Conservation (phyloP, 1,284 basidiomycete genomes). For the Irpex rosettiformis region DNA sequence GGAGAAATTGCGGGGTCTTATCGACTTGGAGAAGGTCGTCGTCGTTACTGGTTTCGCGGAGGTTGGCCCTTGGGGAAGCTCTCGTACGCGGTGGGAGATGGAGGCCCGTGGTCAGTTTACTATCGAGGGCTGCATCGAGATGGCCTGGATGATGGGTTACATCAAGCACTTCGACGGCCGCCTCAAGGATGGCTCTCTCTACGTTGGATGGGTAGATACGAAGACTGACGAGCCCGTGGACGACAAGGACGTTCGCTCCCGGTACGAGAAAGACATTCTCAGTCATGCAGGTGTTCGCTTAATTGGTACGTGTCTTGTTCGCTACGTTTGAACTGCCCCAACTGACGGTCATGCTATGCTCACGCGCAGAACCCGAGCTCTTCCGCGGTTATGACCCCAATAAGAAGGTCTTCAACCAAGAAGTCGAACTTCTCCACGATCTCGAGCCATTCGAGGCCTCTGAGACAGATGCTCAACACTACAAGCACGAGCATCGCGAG, state of each 20-base stretch:
- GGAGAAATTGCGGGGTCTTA: conserved; percentile 74
- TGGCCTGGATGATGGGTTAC: conserved; percentile 99
- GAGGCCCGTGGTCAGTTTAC: conserved; percentile 92
- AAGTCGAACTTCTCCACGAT: conserved; percentile 95
- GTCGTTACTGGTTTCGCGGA: conserved; percentile 96
- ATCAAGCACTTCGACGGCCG: conserved; percentile 99
- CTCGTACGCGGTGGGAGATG: conserved; percentile 99
- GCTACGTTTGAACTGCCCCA: too few species aligned
- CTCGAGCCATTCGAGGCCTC: conserved; percentile 95
- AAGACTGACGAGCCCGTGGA: conserved; percentile 97
- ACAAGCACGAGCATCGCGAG: conserved; percentile 96
- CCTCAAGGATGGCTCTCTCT: conserved; percentile 86
- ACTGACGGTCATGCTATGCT: too few species aligned
- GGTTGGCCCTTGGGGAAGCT: conserved; percentile 98
- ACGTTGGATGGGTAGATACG: conserved; percentile 97
- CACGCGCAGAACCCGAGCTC: conserved; percentile 90
- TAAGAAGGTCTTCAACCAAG: conserved; percentile 96
- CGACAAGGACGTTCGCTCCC: conserved; percentile 93
- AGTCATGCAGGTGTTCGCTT: conserved; percentile 93
- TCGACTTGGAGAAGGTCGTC: conserved; percentile 94
- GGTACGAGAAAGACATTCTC: conserved; percentile 94
- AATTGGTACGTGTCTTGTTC: conserved; percentile 61
- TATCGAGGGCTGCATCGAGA: conserved; percentile 97
- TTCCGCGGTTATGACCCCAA: conserved; percentile 98
- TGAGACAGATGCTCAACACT: conserved; percentile 88